Evolutionary conservation across 495 filamentous ascomycete genomes (phyloP).

Genomic region (Echria macrotheca): DNA sequence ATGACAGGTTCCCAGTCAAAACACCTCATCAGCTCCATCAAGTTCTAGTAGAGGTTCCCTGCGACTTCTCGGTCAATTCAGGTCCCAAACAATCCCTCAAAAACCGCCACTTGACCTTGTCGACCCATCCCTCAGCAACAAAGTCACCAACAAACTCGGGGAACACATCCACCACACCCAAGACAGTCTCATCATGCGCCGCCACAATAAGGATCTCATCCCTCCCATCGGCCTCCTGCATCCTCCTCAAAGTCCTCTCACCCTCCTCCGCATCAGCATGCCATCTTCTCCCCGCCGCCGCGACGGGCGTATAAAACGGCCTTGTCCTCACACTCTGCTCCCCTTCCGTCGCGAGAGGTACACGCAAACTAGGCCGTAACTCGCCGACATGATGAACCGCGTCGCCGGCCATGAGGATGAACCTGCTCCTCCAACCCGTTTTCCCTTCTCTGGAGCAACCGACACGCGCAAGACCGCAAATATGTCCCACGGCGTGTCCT

Average conservation of each 20-base stretch:
- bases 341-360: conserved; percentile 43
- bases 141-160: conserved; percentile 47
- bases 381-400: conserved; percentile 48
- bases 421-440: conserved; percentile 31
- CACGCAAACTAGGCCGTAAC: conserved; percentile 46
- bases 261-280: conserved; percentile 25
- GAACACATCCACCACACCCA: conserved; percentile 45
- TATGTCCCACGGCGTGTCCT: conserved; percentile 54
- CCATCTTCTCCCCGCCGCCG: conserved; percentile 14
- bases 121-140: conserved; percentile 46
- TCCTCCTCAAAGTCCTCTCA: conserved; percentile 34
- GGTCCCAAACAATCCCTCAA: conserved; percentile 53
- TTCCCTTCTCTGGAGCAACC: conserved; percentile 19
- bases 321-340: conserved; percentile 27
- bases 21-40: too few relatives aligned
- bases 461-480: conserved; percentile 50
- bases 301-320: conserved; percentile 34
- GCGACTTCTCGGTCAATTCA: too few relatives aligned
- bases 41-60: too few relatives aligned
- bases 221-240: conserved; percentile 47
- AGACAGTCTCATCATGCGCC: conserved; percentile 49
- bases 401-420: conserved; percentile 54
- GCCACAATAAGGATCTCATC: conserved; percentile 46
- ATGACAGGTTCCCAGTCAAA: too few relatives aligned
- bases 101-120: conserved; percentile 48